Percentiles rank a stretch among this genome's conserved stretches.
Evolutionary conservation across 441 rosid species (phyloP).

Genomic region (Rhodomyrtus psidioides): DNA sequence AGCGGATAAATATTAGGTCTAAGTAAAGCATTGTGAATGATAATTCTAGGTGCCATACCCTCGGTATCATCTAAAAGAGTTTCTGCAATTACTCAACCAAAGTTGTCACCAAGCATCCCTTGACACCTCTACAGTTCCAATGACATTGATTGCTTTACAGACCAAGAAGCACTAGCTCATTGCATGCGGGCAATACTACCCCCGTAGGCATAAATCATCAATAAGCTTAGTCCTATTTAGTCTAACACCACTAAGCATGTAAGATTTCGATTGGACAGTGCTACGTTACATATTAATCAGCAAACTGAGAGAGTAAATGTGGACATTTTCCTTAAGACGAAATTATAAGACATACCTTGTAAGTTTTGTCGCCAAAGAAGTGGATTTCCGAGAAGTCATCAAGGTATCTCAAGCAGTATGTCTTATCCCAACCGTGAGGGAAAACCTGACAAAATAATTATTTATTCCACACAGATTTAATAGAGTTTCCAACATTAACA

Average conservation of each 20-base stretch:
- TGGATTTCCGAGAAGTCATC: conserved; percentile 74
- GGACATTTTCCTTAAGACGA: neutral
- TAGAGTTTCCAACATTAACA: neutral
- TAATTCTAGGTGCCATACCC: neutral
- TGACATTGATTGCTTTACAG: neutral
- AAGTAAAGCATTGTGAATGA: neutral
- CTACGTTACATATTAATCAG: neutral
- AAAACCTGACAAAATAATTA: conserved; percentile 49
- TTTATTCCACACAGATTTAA: neutral
- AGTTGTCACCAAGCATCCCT: neutral
- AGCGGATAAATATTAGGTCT: neutral
- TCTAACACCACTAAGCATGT: neutral
- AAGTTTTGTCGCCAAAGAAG: conserved; percentile 98
- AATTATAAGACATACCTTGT: conserved; percentile 46
- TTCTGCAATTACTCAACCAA: neutral
- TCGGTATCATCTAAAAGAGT: neutral
- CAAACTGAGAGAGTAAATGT: neutral
- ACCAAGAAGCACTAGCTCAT: neutral
- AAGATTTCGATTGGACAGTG: neutral
- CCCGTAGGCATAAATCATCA: neutral
- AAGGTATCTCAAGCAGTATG: conserved; percentile 89
- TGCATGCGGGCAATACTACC: neutral
- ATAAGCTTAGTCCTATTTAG: neutral
- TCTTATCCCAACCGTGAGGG: conserved; percentile 98
- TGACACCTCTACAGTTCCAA: neutral